These are phyloP conservation scores for Sporothrix inflata DNA, from an alignment of 2,329 filamentous ascomycete genomes.

Conservation along the genomic window DNA sequence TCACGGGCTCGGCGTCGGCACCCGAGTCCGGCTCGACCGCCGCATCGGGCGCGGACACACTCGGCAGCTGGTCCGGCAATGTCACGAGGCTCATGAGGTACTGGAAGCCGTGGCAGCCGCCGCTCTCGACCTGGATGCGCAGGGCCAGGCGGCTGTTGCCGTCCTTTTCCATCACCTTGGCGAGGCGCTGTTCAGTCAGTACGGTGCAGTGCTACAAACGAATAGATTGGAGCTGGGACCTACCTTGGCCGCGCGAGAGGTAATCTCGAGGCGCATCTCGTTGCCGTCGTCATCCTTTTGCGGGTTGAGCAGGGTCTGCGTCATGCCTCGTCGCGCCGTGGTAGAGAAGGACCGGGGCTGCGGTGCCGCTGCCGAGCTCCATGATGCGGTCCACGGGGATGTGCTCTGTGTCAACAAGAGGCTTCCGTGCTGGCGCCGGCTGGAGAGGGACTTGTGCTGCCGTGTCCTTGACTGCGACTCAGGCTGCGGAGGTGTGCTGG, in stretches of 20 bases:
- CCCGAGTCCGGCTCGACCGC: constrained; percentile 19
- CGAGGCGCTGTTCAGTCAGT: constrained; percentile 62
- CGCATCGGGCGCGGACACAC: constrained; percentile 1
- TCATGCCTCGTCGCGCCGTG: constrained; percentile 46
- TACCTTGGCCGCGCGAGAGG: constrained; percentile 78
- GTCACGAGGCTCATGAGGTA: constrained; percentile 88
- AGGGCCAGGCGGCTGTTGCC: constrained; percentile 79
- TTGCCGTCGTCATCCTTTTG: constrained; percentile 80
- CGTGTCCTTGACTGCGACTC: background rate
- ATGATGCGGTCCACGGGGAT: background rate
- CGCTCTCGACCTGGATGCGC: constrained; percentile 89
- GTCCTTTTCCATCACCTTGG: constrained; percentile 74
- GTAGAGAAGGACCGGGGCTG: constrained; percentile 43
- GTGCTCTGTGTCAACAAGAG: background rate
- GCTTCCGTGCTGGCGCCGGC: background rate
- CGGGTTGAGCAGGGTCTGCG: constrained; percentile 67
- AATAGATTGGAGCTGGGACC: constrained; percentile 36
- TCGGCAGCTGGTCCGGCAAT: constrained; percentile 48
- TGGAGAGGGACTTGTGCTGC: background rate
- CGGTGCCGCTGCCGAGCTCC: background rate
- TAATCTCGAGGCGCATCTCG: constrained; percentile 82
- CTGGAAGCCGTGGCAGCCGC: constrained; percentile 97
- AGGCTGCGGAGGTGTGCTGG: background rate
- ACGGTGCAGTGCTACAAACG: too few species aligned
- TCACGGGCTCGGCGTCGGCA: constrained; percentile 39